Percentiles rank a stretch among this genome's conserved stretches.
These are phyloP conservation scores for Nemania serpens DNA, from an alignment of 2,329 filamentous ascomycete genomes.

Conservation along the genomic window DNA sequence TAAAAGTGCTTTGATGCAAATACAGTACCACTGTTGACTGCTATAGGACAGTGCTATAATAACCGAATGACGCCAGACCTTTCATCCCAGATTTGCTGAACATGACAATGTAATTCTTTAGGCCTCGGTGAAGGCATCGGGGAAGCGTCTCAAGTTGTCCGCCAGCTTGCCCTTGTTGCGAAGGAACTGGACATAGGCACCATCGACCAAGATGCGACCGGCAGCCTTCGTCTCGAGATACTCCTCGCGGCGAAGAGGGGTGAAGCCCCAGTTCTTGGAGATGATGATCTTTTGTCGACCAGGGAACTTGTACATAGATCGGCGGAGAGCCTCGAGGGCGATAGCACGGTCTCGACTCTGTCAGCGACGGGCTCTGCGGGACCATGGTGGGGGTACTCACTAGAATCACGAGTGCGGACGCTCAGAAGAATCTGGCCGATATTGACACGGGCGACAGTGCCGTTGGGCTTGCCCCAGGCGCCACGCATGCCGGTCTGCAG, in stretches of 20 bases:
- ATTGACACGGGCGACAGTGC: conserved; percentile 98
- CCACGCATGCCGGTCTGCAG: conserved; percentile 99
- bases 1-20: conserved; percentile 34
- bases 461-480: conserved; percentile 99
- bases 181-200: conserved; percentile 99
- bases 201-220: conserved; percentile 93
- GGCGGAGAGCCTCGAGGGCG: conserved; percentile 97
- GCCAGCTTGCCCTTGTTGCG: conserved; percentile 86
- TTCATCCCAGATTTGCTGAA: conserved; percentile 40
- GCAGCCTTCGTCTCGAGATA: conserved; percentile 94
- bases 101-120: conserved; percentile 39
- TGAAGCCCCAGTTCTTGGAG: conserved; percentile 99
- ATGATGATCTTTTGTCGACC: conserved; percentile 99
- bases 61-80: conserved; percentile 42
- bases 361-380: background rate
- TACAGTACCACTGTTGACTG: conserved; percentile 43
- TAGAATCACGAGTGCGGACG: conserved; percentile 93
- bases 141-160: conserved; percentile 93
- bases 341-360: conserved; percentile 73
- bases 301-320: conserved; percentile 99
- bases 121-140: conserved; percentile 78
- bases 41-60: conserved; percentile 42
- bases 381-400: conserved; percentile 54
- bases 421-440: conserved; percentile 99
- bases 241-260: conserved; percentile 94